Conservation (phyloP, 148 eudicot species). For the Limonium bicolor region DNA sequence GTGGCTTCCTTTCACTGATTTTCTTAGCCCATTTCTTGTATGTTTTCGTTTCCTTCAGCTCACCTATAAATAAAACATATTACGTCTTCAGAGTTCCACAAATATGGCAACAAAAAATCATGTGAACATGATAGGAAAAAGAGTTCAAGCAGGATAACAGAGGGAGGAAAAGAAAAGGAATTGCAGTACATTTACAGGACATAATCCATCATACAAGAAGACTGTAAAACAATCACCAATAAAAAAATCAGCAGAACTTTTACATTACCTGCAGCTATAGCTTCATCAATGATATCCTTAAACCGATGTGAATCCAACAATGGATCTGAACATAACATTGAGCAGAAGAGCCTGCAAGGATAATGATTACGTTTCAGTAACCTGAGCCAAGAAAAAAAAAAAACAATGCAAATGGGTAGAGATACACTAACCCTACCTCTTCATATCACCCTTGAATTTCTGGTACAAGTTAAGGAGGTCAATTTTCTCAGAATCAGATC, state of each 20-base stretch:
- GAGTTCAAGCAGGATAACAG: too few relatives aligned
- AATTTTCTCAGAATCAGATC: slow-evolving; percentile 82
- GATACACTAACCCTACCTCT: slow-evolving; percentile 28
- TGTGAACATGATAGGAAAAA: too few relatives aligned
- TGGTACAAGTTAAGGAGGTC: slow-evolving; percentile 68
- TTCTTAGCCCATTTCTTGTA: slow-evolving; percentile 83
- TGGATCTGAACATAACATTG: slow-evolving; percentile 85
- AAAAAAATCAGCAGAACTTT: too few relatives aligned
- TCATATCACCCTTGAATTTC: slow-evolving; percentile 81
- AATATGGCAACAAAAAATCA: too few relatives aligned
- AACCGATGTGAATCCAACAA: slow-evolving; percentile 88
- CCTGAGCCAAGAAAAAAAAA: not conserved
- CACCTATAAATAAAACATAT: slow-evolving; percentile 26
- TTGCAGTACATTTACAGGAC: too few relatives aligned
- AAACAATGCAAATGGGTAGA: not conserved
- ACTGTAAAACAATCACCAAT: too few relatives aligned
- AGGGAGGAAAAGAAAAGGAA: too few relatives aligned
- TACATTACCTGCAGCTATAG: slow-evolving; percentile 73
- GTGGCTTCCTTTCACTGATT: slow-evolving; percentile 68
- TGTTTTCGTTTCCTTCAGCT: slow-evolving; percentile 58
- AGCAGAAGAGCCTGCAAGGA: slow-evolving; percentile 63
- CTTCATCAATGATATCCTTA: slow-evolving; percentile 87
- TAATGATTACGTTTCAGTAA: slow-evolving; percentile 1
- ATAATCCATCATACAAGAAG: too few relatives aligned
- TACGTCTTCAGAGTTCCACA: too few relatives aligned